A percentile compares a stretch with the other conserved stretches of the same genome.
Evolutionary conservation across 2,329 filamentous ascomycete genomes (phyloP).

Genomic region (Colletotrichum lentis): DNA sequence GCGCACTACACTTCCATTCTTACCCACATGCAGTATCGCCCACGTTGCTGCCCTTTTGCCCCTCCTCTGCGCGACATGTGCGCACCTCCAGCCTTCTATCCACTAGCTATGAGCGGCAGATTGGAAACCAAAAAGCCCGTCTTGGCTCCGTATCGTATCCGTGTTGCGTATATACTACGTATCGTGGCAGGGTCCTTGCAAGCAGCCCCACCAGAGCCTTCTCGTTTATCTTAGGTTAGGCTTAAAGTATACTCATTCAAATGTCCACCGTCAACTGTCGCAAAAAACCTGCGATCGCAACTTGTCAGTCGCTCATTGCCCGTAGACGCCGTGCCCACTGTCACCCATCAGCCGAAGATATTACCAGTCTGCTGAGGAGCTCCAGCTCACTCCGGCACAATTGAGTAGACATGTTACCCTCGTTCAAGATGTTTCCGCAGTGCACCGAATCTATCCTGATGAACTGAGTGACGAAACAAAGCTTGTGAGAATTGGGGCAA

Average conservation of each 20-base stretch:
- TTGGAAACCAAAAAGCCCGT: conserved; percentile 9
- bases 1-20: conserved; percentile 14
- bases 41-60: conserved; percentile 12
- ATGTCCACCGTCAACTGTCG: neutral
- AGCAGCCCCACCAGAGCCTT: conserved; percentile 7
- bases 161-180: conserved; percentile 21
- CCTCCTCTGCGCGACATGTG: neutral
- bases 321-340: no score
- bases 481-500: neutral
- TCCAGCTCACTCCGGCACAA: no score
- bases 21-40: neutral
- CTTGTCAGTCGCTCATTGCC: neutral
- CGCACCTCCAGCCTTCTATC: no score
- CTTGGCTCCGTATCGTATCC: conserved; percentile 19
- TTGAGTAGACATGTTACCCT: no score
- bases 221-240: conserved; percentile 20
- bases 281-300: neutral
- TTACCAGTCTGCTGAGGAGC: no score
- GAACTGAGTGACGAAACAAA: neutral
- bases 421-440: no score
- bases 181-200: conserved; percentile 17
- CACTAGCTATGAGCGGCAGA: conserved; percentile 1
- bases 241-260: conserved; percentile 4
- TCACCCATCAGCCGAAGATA: no score
- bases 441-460: neutral